Base-by-base conservation (phyloP, 1,284 basidiomycete species). In the Apiotrichum montevideense region DNA sequence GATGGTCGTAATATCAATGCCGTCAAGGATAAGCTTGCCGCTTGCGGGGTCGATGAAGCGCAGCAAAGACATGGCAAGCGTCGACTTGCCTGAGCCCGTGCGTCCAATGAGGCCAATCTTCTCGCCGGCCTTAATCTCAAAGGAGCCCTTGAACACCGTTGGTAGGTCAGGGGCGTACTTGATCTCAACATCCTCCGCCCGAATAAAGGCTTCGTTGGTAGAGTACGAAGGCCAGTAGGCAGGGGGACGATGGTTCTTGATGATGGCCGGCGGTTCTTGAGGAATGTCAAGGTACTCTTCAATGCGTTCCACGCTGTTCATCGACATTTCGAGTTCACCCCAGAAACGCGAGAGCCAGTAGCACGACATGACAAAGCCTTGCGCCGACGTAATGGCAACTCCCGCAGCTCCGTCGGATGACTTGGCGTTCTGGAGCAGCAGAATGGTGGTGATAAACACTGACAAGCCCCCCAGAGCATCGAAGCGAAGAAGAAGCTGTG, bases 251-350 rank as follows among this genome's bases (percentile, higher is more conserved):
- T 80, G 80, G 0, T 80, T 80, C 56, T 86, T 83, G 50, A 90
- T 85, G 55, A 86, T 68, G 0, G 85, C 79, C 1, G 90, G 85
- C 4, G 90, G 85, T 70, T 94, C 92, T 68, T 89, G 87, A 0
- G 89, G 87, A n/a, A 94, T 79, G 52, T 87, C 82, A 15, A 94
- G 82, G 69, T 94, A 95, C 77, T 95, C 92, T 4, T 88, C 83
- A 6, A 94, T 82, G 57, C 92, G 86, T 74, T 96, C 93, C 6
- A 95, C 87, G 6, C 84, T 84, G 74, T 88, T 88, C 9, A 89
- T 87, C 73, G 73, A 72, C 68, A 76, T 74, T 60, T 78, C 76
- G 15, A 78, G 64, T 46, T 75, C 71, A 34, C 71, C 73, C 69
- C 74, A 73, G 66, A 74, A 74, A 50, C 76, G 63, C 6, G 71